A percentile compares a stretch with the other conserved stretches of the same genome.
Evolutionary conservation across 1,284 basidiomycete species (phyloP).

Genomic region (Anthracocystis setariae): DNA sequence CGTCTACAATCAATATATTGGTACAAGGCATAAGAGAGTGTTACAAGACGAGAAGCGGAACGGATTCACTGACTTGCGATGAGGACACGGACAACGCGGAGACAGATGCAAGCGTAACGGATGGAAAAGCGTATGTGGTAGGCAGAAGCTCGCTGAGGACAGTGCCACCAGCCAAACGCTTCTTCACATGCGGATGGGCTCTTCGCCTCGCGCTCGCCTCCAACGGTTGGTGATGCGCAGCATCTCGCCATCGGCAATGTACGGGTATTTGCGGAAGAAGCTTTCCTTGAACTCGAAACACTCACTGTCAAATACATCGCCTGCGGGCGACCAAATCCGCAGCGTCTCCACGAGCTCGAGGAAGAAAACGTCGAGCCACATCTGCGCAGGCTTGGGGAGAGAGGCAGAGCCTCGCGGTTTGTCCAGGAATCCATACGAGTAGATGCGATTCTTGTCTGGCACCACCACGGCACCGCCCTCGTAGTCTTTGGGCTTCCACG

Average conservation of each 20-base stretch:
- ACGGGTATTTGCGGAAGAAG: slow-evolving; percentile 52
- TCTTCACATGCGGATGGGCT: slow-evolving; percentile 40
- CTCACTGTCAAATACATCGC: slow-evolving; percentile 48
- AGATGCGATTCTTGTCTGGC: slow-evolving; percentile 41
- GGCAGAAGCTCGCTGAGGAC: too few relatives aligned
- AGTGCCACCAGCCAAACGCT: neutral
- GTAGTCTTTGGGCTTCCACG: slow-evolving; percentile 34
- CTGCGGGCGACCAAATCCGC: slow-evolving; percentile 44
- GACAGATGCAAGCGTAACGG: slow-evolving; percentile 6
- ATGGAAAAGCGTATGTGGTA: neutral
- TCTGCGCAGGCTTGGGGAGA: slow-evolving; percentile 44
- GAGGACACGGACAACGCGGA: neutral
- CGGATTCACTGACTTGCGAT: too few relatives aligned
- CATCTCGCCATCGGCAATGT: slow-evolving; percentile 48
- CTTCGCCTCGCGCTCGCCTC: slow-evolving; percentile 45
- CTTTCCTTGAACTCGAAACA: slow-evolving; percentile 51
- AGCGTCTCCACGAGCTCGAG: slow-evolving; percentile 38
- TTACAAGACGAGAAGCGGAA: too few relatives aligned
- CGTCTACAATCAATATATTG: too few relatives aligned
- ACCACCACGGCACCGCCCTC: slow-evolving; percentile 21
- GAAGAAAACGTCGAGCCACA: slow-evolving; percentile 45
- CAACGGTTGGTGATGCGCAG: slow-evolving; percentile 46
- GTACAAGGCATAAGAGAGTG: too few relatives aligned
- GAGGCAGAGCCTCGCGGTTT: slow-evolving; percentile 48
- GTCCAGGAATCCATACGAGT: slow-evolving; percentile 43